phyloP scores from a whole-genome alignment of 495 filamentous ascomycete genomes.

The Letharia lupina region DNA sequence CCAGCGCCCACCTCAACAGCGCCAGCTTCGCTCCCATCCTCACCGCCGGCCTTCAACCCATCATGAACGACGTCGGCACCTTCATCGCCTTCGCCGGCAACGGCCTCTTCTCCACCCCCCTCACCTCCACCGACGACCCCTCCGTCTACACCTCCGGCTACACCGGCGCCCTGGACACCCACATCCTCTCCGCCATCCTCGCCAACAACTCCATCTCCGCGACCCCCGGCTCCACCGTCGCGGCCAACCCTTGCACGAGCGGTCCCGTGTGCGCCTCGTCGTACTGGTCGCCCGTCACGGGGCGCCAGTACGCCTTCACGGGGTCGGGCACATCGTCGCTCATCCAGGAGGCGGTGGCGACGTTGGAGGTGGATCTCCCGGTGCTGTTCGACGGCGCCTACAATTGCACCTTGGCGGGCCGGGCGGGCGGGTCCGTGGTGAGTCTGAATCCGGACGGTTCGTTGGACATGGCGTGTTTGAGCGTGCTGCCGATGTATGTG shows the following conservation, averaged over 20 bases:
- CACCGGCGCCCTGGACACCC: neutral
- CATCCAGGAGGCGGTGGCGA: neutral
- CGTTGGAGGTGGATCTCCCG: neutral
- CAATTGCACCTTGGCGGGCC: neutral
- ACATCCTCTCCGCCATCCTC: neutral
- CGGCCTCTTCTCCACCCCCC: neutral
- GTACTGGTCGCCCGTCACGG: conserved; percentile 2
- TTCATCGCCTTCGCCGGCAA: conserved; percentile 5
- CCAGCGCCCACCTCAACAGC: neutral
- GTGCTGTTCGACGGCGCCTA: neutral
- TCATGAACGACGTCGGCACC: conserved; percentile 1
- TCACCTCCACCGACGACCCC: neutral
- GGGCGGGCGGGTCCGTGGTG: neutral
- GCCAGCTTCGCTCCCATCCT: neutral
- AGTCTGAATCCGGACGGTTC: neutral
- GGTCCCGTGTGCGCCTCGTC: neutral
- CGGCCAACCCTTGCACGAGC: neutral
- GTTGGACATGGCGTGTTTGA: neutral
- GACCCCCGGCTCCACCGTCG: neutral
- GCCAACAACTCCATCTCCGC: neutral
- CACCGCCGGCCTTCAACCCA: neutral
- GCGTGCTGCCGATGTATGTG: neutral
- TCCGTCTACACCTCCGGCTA: neutral
- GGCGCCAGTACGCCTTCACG: neutral
- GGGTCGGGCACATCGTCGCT: neutral